Evolutionary conservation across 192 early-diverging fungal species (phyloP), one percentile per base, ranked within the genome.

Genomic region (Podila minutissima): DNA sequence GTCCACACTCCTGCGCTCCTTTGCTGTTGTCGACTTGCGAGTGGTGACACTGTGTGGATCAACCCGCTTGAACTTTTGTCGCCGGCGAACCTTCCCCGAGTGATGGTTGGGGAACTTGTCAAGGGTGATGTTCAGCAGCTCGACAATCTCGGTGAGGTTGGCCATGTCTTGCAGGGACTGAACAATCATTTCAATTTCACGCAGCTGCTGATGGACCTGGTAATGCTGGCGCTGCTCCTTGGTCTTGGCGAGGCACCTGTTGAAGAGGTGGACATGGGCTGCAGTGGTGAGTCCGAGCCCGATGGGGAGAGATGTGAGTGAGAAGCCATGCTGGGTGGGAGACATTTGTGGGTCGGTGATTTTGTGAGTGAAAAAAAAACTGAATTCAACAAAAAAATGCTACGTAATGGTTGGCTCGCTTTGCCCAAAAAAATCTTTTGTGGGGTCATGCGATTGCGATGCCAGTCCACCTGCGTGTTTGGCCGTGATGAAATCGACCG

Each of bases 221-320:
- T 35, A 69, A 20, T 15, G 12, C 12, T 6, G 35, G 5, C 41
- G 31, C 22, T 59, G n/a, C 17, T 46, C 38, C 31, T 24, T n/a
- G 57, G 67, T 48, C 55, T 11, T 69, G 38, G 29, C 29, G 50
- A 64, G 35, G 41, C 46, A 53, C 4, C n/a, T 53, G 24, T 58
- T 61, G 32, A 22, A 69, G 17, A 76, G 62, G 59, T 76, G 63
- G 37, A 55, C 62, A 66, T 76, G 74, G 9, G 67, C 74, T 2
- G 67, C 66, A 46, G 74, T 41, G 62, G 55, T 53, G 50, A 75
- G 67, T 8, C 74, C 74, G 12, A 69, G 57, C 13, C 74, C 74
- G 49, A 64, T 38, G 38, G 74, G 67, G 48, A 70, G 69, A 20
- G 61, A 33, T 28, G 67, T 13, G 1, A 72, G 41, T 1, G 71